Evolutionary conservation across 805 yeast species (phyloP).

Genomic region (Candida corydali): DNA sequence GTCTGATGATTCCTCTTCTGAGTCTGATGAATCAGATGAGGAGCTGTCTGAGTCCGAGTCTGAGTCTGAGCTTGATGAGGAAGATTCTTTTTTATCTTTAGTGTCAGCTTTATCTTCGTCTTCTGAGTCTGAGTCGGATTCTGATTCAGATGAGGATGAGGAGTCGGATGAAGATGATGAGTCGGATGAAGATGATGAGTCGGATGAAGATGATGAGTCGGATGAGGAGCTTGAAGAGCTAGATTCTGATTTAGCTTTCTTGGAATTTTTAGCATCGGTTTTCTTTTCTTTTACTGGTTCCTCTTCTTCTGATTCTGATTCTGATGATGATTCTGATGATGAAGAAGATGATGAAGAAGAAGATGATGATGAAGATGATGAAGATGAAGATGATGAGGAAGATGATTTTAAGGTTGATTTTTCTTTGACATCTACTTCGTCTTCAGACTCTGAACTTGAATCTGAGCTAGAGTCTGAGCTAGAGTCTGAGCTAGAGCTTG

Average conservation of each 20-base stretch:
- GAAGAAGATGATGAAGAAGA: too few relatives aligned
- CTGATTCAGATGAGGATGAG: conserved; percentile 23
- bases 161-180: conserved; percentile 23
- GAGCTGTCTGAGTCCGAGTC: conserved; percentile 26
- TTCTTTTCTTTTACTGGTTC: conserved; percentile 21
- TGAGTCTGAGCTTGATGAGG: conserved; percentile 14
- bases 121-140: conserved; percentile 18
- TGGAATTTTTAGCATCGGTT: conserved; percentile 21
- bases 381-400: too few relatives aligned
- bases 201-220: conserved; percentile 15
- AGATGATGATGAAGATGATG: too few relatives aligned
- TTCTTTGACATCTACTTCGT: conserved; percentile 17
- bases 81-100: conserved; percentile 5
- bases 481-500: neutral
- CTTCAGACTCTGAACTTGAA: conserved; percentile 12
- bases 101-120: conserved; percentile 1
- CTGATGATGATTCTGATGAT: neutral
- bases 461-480: conserved; percentile 18
- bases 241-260: conserved; percentile 16
- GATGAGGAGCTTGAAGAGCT: conserved; percentile 21
- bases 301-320: conserved; percentile 4
- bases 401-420: conserved; percentile 10
- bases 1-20: conserved; percentile 30
- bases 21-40: conserved; percentile 22
- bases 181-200: conserved; percentile 11